phyloP scores from a whole-genome alignment of 2,329 filamentous ascomycete species.

The Ilyonectria destructans region DNA sequence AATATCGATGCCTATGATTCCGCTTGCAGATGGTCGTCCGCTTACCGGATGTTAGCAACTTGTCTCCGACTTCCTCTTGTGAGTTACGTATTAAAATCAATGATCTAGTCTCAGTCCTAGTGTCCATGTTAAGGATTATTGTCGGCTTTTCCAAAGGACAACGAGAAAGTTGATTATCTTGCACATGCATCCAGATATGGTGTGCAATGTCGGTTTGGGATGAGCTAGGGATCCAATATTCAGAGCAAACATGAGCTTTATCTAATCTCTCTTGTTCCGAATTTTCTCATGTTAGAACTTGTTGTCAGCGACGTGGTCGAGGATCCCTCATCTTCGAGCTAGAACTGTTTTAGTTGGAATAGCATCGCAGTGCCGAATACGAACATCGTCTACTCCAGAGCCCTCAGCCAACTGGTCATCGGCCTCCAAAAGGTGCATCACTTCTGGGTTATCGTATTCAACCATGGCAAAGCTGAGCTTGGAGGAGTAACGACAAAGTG shows the following conservation, averaged over 20 bases:
- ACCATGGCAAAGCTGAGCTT: neutral
- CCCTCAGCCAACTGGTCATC: slow-evolving; percentile 7
- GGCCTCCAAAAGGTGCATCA: slow-evolving; percentile 2
- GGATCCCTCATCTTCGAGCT: slow-evolving; percentile 1
- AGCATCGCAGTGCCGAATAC: neutral
- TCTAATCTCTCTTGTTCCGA: slow-evolving; percentile 1
- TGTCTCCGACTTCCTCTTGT: neutral
- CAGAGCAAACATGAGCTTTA: neutral
- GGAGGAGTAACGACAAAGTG: neutral
- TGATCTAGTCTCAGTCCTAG: neutral
- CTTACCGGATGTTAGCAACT: slow-evolving; percentile 6
- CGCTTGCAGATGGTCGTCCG: slow-evolving; percentile 8
- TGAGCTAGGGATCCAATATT: neutral
- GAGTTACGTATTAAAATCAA: slow-evolving; percentile 5
- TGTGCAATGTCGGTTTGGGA: neutral
- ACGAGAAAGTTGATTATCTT: neutral
- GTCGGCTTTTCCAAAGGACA: neutral
- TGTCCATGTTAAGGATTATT: neutral
- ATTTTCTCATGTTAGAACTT: slow-evolving; percentile 1
- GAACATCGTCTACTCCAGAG: slow-evolving; percentile 6
- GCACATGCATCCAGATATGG: neutral
- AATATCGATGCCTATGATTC: slow-evolving; percentile 2
- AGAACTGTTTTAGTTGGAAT: slow-evolving; percentile 2
- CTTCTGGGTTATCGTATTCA: slow-evolving; percentile 6
- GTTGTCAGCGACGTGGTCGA: slow-evolving; percentile 1